Conservation (phyloP, 805 yeast species). For the Candida orba region DNA sequence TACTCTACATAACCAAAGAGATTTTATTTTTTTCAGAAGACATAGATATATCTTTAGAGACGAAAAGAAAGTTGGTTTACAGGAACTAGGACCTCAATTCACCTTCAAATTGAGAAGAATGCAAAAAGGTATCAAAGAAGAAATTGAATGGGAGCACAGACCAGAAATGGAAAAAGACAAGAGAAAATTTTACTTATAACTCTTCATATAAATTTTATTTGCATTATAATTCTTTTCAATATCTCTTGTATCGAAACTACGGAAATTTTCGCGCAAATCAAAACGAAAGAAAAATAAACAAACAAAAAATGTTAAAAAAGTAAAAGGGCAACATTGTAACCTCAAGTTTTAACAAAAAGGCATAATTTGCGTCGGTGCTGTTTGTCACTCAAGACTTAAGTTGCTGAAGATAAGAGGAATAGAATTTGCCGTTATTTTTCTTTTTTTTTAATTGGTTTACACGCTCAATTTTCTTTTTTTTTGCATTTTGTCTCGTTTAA, state of each 20-base stretch:
- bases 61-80: conserved; percentile 90
- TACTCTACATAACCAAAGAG: conserved; percentile 94
- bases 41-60: conserved; percentile 86
- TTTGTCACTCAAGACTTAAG: background rate
- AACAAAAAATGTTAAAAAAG: background rate
- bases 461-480: too few species aligned
- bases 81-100: conserved; percentile 95
- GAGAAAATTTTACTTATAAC: conserved; percentile 76
- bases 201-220: background rate
- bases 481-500: too few species aligned
- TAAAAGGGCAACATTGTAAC: background rate
- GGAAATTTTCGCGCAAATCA: conserved; percentile 6
- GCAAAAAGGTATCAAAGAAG: conserved; percentile 88
- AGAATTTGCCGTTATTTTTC: too few species aligned
- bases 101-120: conserved; percentile 82
- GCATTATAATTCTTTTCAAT: background rate
- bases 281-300: background rate
- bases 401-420: too few species aligned
- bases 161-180: conserved; percentile 96
- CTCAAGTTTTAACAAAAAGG: background rate
- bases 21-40: conserved; percentile 89
- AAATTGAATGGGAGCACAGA: conserved; percentile 92
- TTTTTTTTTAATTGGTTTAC: too few species aligned
- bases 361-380: background rate
- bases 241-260: background rate